phyloP scores from a whole-genome alignment of 805 yeast species.

The Spathaspora passalidarum region DNA sequence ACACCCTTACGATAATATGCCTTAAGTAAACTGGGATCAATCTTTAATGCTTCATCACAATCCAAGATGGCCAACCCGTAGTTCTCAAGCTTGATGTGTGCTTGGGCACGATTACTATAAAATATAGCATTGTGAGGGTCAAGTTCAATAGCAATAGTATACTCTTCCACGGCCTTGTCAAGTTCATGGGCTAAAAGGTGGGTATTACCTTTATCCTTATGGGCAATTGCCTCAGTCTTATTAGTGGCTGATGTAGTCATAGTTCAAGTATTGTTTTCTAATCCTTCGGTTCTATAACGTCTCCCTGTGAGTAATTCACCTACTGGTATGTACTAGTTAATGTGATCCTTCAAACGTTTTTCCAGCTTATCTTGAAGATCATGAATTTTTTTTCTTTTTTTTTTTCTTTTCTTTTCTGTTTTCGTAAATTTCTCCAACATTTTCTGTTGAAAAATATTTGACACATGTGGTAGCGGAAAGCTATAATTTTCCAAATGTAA shows the following conservation, averaged over 20 bases:
- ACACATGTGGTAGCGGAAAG: no score
- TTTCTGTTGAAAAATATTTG: no score
- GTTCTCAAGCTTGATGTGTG: constrained; percentile 78
- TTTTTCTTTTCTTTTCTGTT: not conserved
- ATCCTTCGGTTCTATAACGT: no score
- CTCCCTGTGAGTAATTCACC: not conserved
- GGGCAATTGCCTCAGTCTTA: constrained; percentile 41
- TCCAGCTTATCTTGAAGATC: not conserved
- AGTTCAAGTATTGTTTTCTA: not conserved
- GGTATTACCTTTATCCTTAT: constrained; percentile 71
- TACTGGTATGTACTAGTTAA: no score
- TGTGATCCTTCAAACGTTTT: no score
- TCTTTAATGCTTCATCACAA: constrained; percentile 64
- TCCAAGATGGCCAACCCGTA: constrained; percentile 85
- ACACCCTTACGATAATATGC: constrained; percentile 87
- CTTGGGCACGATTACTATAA: constrained; percentile 87
- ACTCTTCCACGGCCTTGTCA: constrained; percentile 62
- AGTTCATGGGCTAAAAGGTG: constrained; percentile 65
- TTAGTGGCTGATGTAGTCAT: constrained; percentile 4
- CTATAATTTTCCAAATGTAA: no score
- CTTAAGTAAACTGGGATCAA: constrained; percentile 68
- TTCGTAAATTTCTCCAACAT: not conserved
- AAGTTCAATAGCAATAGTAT: constrained; percentile 71
- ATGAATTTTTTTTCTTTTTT: not conserved
- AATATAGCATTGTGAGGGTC: constrained; percentile 59